Base-by-base conservation (phyloP, 495 filamentous ascomycete species). In the Penicillium riverlandense region DNA sequence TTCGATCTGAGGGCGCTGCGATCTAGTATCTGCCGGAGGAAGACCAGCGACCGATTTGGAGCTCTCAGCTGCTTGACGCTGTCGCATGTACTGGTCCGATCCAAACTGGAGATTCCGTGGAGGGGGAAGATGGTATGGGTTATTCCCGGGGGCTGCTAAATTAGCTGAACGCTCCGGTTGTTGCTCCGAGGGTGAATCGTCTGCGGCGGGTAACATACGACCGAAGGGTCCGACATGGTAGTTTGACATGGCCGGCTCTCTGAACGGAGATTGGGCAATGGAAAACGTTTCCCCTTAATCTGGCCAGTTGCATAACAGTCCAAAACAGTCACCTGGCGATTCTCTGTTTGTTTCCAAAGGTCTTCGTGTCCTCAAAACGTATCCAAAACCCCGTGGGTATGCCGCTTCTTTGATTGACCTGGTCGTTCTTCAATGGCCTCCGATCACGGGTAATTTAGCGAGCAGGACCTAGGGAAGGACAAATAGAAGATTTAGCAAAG, bases 51-150 rank as follows among this genome's bases (percentile, higher is more conserved):
- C 42, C 27, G 22, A 6, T 22, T 71, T 61, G 27, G 50, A 38
- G 35, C 50, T 52, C 8, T 66, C 60, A 35, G 54, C 52, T 13
- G 58, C 59, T 8, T 57, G 63, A 15, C 61, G 58, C 37, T 63
- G 65, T 41, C 54, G 61, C 14, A 61, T 40, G 11, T 63, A 66
- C 1, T 61, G 63, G 42, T 75, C 69, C 12, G 67, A 57, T 41
- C 69, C 69, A 57, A 71, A 68, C 38, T 69, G 66, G 35, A 72
- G 50, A 41, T 64, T 62, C 35, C 66, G 67, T 41, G 72, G 74
- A 34, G 71, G 72, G 40, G 74, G 74, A 45, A 77, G 72, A 50
- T 74, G 69, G 50, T 72, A 75, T 44, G 66, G 67, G 40, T 54
- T 53, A 43, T 68, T 53, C 45, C 61, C 64, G 16, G 63, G 43